phyloP scores from a whole-genome alignment of 768 basidiomycete genomes.

The Mycena kentingensis region DNA sequence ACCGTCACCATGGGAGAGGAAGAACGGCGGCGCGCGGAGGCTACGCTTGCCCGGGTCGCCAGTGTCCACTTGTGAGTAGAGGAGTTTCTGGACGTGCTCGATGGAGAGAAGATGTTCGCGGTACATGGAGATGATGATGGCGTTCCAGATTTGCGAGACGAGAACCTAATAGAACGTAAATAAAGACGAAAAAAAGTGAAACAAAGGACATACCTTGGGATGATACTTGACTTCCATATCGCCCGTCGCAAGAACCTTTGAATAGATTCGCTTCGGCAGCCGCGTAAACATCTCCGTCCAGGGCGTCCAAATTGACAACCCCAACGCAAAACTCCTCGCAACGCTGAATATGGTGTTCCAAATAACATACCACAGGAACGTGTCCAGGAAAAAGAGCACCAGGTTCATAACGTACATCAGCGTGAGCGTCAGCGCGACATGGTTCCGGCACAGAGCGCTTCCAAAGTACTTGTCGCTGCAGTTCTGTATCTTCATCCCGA shows the following conservation, averaged over 20 bases:
- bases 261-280: constrained; percentile 94
- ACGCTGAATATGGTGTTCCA: constrained; percentile 97
- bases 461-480: constrained; percentile 90
- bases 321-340: constrained; percentile 83
- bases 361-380: constrained; percentile 99
- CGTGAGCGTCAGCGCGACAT: constrained; percentile 91
- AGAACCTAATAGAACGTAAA: constrained; percentile 60
- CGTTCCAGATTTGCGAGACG: constrained; percentile 99
- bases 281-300: constrained; percentile 98
- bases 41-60: constrained; percentile 82
- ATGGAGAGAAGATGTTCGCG: constrained; percentile 98
- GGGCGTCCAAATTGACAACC: constrained; percentile 97
- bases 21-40: constrained; percentile 94
- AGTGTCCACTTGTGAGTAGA: constrained; percentile 94
- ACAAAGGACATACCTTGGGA: constrained; percentile 76
- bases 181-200: background rate
- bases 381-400: constrained; percentile 96
- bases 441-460: constrained; percentile 82
- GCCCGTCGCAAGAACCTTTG: constrained; percentile 88
- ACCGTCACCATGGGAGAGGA: constrained; percentile 88
- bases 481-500: constrained; percentile 93
- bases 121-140: constrained; percentile 99
- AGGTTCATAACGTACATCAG: constrained; percentile 99
- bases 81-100: constrained; percentile 95
- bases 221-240: constrained; percentile 99